These are phyloP conservation scores for Yarrowia keelungensis DNA, from an alignment of 805 yeast genomes.

Conservation along the genomic window DNA sequence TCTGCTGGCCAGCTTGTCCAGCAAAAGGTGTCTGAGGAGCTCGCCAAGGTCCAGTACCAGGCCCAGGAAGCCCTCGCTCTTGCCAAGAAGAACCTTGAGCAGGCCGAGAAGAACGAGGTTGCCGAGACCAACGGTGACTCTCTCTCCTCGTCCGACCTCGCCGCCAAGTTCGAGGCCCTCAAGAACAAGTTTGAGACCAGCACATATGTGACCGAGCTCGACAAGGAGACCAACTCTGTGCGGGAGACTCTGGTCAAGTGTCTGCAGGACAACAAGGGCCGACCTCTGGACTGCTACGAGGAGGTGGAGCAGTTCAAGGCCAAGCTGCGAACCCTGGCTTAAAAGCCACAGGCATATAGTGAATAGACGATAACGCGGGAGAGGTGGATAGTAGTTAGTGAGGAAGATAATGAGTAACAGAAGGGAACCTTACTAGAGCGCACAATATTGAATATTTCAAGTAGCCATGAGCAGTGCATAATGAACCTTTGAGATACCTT, in stretches of 20 bases:
- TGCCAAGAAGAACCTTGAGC: conserved; percentile 40
- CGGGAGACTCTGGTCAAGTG: conserved; percentile 48
- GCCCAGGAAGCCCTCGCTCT: conserved; percentile 46
- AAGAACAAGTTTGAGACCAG: conserved; percentile 47
- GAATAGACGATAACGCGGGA: not conserved
- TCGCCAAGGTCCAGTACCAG: conserved; percentile 47
- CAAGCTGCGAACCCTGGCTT: conserved; percentile 24
- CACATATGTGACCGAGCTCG: conserved; percentile 47
- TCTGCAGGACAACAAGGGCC: conserved; percentile 45
- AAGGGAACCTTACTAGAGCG: no score
- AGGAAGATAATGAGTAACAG: no score
- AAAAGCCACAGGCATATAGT: not conserved
- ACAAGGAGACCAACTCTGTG: conserved; percentile 45
- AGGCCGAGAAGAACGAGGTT: conserved; percentile 40
- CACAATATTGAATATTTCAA: no score
- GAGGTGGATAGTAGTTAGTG: no score
- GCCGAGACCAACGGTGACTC: conserved; percentile 40
- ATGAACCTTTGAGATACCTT: no score
- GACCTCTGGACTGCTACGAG: conserved; percentile 49
- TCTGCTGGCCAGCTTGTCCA: conserved; percentile 49
- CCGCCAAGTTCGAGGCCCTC: conserved; percentile 46
- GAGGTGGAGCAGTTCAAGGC: conserved; percentile 47
- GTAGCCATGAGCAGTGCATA: no score
- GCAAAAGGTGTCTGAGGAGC: conserved; percentile 49
- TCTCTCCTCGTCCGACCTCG: conserved; percentile 43